Base-by-base conservation (phyloP, 768 basidiomycete species). In the Auricularia cornea region DNA sequence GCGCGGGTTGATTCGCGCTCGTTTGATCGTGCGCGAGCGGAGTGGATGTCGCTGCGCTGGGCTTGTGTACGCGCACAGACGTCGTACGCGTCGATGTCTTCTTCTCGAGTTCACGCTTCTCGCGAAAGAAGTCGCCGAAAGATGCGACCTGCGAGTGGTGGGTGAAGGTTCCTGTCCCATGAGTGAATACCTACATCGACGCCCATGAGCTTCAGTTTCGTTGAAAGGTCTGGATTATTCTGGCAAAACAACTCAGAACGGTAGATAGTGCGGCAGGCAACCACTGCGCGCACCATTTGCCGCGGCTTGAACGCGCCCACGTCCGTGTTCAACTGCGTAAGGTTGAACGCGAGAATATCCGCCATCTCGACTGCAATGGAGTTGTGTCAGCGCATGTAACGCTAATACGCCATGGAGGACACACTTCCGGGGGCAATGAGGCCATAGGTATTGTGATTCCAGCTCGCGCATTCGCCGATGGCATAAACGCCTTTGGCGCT, bases 401-500 rank as follows among this genome's bases (percentile, higher is more conserved):
- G 52, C 18, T 20, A 48, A 57, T 40, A 33, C 32, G 33, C 14
- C 44, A 26, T 61, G 40, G 18, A 38, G 16, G 20, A 70, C 70
- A 67, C 66, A 78, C 79, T 79, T 44, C 88, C 87, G n/a, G 88
- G 89, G 2, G 82, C 87, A 68, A 90, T 88, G 11, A 91, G 76
- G 3, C 89, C 89, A 67, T 87, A 90, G n/a, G 80, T 83, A 44
- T 87, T 83, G 2, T 68, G 64, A 35, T 74, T 77, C 87, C 87
- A 90, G 59, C 77, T 79, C 1, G 88, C 88, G 69, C 89, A 91
- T 71, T 90, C 89, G 3, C 89, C 89, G 59, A 91, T 85, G 5
- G 89, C 88, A 66, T 83, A 90, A 5, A 89, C 81, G 60, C 84
- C 82, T 44, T 79, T 68, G 1, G 78, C 81, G 11, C 80, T 84